Evolutionary conservation across 345 rosid species (phyloP).

Genomic region (Geranium rotundifolium): DNA sequence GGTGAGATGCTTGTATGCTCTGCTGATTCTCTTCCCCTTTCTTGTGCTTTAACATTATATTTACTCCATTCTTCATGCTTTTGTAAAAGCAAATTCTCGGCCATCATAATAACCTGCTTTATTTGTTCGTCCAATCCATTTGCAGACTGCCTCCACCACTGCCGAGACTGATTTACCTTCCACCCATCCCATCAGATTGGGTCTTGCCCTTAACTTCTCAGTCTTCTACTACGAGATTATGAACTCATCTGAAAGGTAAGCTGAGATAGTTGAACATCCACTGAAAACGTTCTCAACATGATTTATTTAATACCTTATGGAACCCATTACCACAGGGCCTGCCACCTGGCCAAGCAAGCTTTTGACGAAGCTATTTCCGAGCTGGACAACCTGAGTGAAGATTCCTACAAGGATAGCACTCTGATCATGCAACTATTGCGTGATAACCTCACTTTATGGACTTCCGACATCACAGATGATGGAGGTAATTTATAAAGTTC

Average conservation of each 20-base stretch:
- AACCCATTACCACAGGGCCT: slow-evolving; percentile 11
- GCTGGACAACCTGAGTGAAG: slow-evolving; percentile 21
- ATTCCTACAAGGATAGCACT: slow-evolving; percentile 24
- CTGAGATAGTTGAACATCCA: background rate
- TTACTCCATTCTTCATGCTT: no score
- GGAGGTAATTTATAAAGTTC: slow-evolving; percentile 11
- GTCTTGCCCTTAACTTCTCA: slow-evolving; percentile 41
- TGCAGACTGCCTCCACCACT: slow-evolving; percentile 33
- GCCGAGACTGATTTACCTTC: slow-evolving; percentile 43
- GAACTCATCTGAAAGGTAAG: slow-evolving; percentile 44
- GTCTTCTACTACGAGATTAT: slow-evolving; percentile 52
- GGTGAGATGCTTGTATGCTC: no score
- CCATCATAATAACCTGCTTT: no score
- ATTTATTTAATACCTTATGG: no score
- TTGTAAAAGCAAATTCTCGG: no score
- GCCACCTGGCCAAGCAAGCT: slow-evolving; percentile 10
- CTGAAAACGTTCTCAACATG: no score
- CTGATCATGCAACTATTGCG: slow-evolving; percentile 24
- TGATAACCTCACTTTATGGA: slow-evolving; percentile 26
- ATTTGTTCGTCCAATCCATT: background rate
- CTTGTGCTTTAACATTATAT: no score
- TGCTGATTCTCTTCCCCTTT: no score
- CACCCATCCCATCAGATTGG: slow-evolving; percentile 47
- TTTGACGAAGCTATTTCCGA: slow-evolving; percentile 23
- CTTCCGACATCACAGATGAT: slow-evolving; percentile 21